Evolutionary conservation across 495 filamentous ascomycete species (phyloP).

Genomic region (Tuber calosporum): DNA sequence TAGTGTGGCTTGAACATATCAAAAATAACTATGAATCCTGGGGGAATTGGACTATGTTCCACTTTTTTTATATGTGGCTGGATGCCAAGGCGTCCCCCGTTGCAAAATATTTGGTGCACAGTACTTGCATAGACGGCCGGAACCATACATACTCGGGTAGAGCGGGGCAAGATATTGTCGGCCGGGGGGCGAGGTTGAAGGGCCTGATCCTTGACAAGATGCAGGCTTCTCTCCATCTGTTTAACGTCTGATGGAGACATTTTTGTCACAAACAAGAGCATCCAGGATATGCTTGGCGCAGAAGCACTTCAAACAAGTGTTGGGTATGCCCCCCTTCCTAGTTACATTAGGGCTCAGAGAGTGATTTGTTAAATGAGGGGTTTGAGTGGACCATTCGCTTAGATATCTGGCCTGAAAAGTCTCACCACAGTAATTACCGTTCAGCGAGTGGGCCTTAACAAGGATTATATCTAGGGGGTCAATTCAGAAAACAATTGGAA

Average conservation of each 20-base stretch:
- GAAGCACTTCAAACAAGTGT: constrained; percentile 23
- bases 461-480: constrained; percentile 25
- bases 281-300: constrained; percentile 25
- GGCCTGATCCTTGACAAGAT: constrained; percentile 39
- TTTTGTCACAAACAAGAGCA: constrained; percentile 36
- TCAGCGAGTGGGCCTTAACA: constrained; percentile 35
- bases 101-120: too few relatives aligned
- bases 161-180: constrained; percentile 22
- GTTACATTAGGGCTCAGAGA: background rate
- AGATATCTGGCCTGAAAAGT: constrained; percentile 37
- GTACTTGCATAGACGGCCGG: too few relatives aligned
- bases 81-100: too few relatives aligned
- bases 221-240: constrained; percentile 35
- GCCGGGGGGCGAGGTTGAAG: constrained; percentile 27
- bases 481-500: constrained; percentile 19
- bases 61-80: too few relatives aligned
- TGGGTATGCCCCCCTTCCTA: constrained; percentile 15
- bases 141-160: constrained; percentile 2
- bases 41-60: too few relatives aligned
- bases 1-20: too few relatives aligned
- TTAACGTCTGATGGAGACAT: constrained; percentile 35
- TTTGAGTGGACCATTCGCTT: constrained; percentile 32
- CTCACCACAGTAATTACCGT: constrained; percentile 36
- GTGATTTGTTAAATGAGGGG: constrained; percentile 20
- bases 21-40: too few relatives aligned